Percentiles rank a stretch among this genome's conserved stretches.
Evolutionary conservation across 1,139 yeast species (phyloP).

Genomic region (Hyphopichia buzzinii): DNA sequence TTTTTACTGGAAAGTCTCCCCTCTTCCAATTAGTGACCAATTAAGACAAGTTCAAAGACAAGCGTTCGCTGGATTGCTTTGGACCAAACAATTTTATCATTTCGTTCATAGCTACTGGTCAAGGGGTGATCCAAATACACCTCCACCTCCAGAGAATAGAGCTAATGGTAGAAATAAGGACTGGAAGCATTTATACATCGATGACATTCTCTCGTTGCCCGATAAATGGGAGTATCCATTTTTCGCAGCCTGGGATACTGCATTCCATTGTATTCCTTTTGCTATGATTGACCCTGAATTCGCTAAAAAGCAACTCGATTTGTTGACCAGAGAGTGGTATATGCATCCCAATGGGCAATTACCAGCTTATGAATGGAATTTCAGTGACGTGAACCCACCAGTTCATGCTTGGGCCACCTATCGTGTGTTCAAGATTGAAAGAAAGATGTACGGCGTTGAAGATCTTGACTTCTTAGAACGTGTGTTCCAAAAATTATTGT

Average conservation of each 20-base stretch:
- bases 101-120: slow-evolving; percentile 89
- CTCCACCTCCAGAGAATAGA: slow-evolving; percentile 75
- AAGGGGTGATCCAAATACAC: slow-evolving; percentile 78
- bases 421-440: slow-evolving; percentile 84
- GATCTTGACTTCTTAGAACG: slow-evolving; percentile 86
- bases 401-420: slow-evolving; percentile 98
- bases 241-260: slow-evolving; percentile 97
- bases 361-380: slow-evolving; percentile 98
- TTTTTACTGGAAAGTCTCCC: slow-evolving; percentile 87
- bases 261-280: slow-evolving; percentile 91
- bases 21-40: slow-evolving; percentile 81
- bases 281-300: slow-evolving; percentile 95
- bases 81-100: slow-evolving; percentile 94
- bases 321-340: slow-evolving; percentile 93
- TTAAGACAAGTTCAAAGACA: slow-evolving; percentile 87
- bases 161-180: slow-evolving; percentile 83
- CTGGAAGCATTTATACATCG: slow-evolving; percentile 89
- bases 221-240: slow-evolving; percentile 98
- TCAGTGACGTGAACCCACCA: slow-evolving; percentile 94
- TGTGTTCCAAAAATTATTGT: slow-evolving; percentile 84
- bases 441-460: slow-evolving; percentile 79
- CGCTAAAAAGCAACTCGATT: slow-evolving; percentile 86
- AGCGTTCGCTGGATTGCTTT: slow-evolving; percentile 89
- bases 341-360: slow-evolving; percentile 99
- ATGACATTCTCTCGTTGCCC: slow-evolving; percentile 86